A percentile compares a stretch with the other conserved stretches of the same genome.
phyloP scores from a whole-genome alignment of 306 rosid genomes.

The Pyrus pyrifolia region DNA sequence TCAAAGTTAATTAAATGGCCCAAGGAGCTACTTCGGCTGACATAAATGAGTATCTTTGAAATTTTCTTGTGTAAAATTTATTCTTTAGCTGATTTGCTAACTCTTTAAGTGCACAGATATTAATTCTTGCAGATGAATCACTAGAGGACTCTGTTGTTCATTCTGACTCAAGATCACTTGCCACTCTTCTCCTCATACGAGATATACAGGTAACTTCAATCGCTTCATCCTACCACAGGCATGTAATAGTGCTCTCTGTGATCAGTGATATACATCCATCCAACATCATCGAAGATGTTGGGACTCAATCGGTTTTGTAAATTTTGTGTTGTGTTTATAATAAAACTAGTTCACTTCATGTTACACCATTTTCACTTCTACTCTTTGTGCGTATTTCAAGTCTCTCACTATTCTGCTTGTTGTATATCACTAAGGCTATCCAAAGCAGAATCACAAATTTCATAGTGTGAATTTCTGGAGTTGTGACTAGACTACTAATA shows the following conservation, averaged over 20 bases:
- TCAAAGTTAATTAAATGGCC: background rate
- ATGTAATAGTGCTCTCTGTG: background rate
- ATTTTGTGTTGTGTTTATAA: background rate
- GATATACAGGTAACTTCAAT: constrained; percentile 74
- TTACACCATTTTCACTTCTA: background rate
- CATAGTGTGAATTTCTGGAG: background rate
- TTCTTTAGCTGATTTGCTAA: constrained; percentile 44
- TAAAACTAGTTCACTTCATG: background rate
- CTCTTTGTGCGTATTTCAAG: background rate
- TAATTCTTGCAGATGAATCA: constrained; percentile 97
- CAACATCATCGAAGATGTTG: background rate
- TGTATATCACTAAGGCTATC: background rate
- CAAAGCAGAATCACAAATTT: background rate
- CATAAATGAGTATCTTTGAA: background rate
- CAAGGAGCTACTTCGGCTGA: background rate
- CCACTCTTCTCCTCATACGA: constrained; percentile 95
- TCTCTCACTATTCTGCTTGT: background rate
- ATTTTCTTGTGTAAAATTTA: background rate
- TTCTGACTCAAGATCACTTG: constrained; percentile 92
- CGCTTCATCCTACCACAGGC: constrained; percentile 3
- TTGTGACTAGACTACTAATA: constrained; percentile 9
- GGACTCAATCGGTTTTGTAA: too few species aligned
- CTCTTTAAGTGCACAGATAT: constrained; percentile 66
- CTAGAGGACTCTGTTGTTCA: constrained; percentile 95
- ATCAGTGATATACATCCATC: background rate